phyloP scores from a whole-genome alignment of 805 yeast genomes.

The Cyberlindnera mississippiensis region DNA sequence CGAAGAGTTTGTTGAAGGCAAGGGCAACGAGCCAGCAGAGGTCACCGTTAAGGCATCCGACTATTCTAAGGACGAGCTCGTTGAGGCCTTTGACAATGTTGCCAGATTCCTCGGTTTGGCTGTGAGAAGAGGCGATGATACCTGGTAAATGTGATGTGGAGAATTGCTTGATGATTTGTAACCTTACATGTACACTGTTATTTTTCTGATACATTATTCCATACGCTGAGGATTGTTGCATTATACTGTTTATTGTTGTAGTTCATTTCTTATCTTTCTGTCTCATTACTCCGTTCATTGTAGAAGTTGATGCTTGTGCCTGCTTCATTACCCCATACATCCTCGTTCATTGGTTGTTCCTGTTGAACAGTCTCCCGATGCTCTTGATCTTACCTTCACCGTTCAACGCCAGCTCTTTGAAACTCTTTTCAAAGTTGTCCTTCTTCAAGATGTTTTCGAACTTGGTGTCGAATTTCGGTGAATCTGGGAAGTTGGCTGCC shows the following conservation, averaged over 20 bases:
- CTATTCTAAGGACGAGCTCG: constrained; percentile 44
- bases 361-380: constrained; percentile 55
- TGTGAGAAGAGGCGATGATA: constrained; percentile 46
- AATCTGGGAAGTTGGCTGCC: constrained; percentile 16
- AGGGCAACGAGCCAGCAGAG: constrained; percentile 37
- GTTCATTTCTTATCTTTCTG: too few relatives aligned
- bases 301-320: too few relatives aligned
- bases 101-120: constrained; percentile 66
- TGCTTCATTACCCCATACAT: too few relatives aligned
- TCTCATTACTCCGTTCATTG: too few relatives aligned
- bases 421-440: constrained; percentile 31
- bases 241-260: too few relatives aligned
- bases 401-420: constrained; percentile 38
- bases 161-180: too few relatives aligned
- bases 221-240: too few relatives aligned
- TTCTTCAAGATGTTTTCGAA: constrained; percentile 28
- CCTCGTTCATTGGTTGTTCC: constrained; percentile 13
- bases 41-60: constrained; percentile 25
- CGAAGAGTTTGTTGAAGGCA: constrained; percentile 49
- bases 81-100: constrained; percentile 55
- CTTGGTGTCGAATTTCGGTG: constrained; percentile 28
- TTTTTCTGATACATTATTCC: too few relatives aligned
- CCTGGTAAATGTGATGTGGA: too few relatives aligned
- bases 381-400: constrained; percentile 63
- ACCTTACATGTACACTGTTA: too few relatives aligned